A percentile compares a stretch with the other conserved stretches of the same genome.
Evolutionary conservation across 345 rosid species (phyloP).

Genomic region (Stellera chamaejasme): DNA sequence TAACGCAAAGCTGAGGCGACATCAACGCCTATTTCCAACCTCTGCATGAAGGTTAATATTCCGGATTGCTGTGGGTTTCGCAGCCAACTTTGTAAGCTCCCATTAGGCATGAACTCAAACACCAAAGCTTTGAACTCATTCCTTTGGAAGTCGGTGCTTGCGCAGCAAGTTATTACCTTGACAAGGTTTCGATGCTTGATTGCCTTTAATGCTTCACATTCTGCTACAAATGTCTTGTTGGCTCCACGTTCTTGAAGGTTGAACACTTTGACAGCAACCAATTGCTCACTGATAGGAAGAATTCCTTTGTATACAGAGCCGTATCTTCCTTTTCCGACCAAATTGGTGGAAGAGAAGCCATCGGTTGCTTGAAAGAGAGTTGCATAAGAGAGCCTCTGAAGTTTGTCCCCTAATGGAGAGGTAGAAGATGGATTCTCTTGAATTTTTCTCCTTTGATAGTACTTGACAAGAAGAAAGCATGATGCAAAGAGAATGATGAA

Average conservation of each 20-base stretch:
- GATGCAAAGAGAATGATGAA: too few relatives aligned
- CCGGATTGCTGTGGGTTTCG: too few relatives aligned
- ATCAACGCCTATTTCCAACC: conserved; percentile 9
- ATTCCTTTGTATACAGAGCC: conserved; percentile 11
- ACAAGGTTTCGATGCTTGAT: conserved; percentile 19
- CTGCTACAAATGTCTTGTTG: conserved; percentile 9
- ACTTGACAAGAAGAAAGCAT: too few relatives aligned
- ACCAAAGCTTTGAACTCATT: conserved; percentile 12
- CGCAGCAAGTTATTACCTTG: conserved; percentile 13
- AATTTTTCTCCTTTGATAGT: too few relatives aligned
- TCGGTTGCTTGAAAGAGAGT: conserved; percentile 11
- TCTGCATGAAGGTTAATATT: background rate
- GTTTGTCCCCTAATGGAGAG: background rate
- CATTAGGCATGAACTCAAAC: conserved; percentile 14
- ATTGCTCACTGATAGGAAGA: background rate
- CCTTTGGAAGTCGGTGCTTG: background rate
- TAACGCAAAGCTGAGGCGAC: conserved; percentile 7
- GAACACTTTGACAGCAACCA: conserved; percentile 16
- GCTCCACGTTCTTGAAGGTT: conserved; percentile 6
- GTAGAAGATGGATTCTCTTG: background rate
- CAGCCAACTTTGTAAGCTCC: conserved; percentile 13
- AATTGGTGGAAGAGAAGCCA: conserved; percentile 9
- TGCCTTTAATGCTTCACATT: conserved; percentile 7
- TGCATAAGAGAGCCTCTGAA: conserved; percentile 4
- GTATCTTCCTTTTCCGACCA: conserved; percentile 13